phyloP scores from a whole-genome alignment of 2,329 filamentous ascomycete genomes.

The Colletotrichum costaricense region DNA sequence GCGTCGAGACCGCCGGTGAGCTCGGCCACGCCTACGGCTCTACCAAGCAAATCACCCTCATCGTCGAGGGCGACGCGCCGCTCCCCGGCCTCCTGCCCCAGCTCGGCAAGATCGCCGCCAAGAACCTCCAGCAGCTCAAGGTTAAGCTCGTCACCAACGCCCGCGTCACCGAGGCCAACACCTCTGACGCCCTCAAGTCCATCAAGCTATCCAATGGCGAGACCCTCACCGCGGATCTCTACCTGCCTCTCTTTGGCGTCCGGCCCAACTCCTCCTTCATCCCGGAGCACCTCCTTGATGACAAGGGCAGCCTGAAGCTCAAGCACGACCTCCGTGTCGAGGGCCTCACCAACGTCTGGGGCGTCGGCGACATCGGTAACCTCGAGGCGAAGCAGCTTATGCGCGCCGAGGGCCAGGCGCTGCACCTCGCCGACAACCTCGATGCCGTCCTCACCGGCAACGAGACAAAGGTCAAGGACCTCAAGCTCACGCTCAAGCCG shows the following conservation, averaged over 20 bases:
- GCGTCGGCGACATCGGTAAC: constrained; percentile 42
- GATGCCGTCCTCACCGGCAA: constrained; percentile 38
- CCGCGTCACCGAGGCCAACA: constrained; percentile 46
- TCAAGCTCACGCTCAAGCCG: constrained; percentile 33
- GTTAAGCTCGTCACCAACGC: constrained; percentile 55
- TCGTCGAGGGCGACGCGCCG: constrained; percentile 33
- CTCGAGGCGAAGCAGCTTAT: constrained; percentile 38
- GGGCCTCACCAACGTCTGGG: constrained; percentile 41
- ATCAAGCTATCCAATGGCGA: constrained; percentile 48
- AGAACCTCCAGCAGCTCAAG: constrained; percentile 55
- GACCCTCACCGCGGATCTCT: constrained; percentile 42
- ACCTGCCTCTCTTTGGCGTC: constrained; percentile 44
- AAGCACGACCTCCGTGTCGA: constrained; percentile 40
- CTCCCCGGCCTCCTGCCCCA: constrained; percentile 35
- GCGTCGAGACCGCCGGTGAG: constrained; percentile 51
- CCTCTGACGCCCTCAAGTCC: constrained; percentile 40
- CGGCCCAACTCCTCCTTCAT: constrained; percentile 43
- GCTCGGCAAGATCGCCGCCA: constrained; percentile 52
- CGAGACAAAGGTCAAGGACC: constrained; percentile 28
- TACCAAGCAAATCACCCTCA: constrained; percentile 42
- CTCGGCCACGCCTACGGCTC: constrained; percentile 45
- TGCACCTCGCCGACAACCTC: constrained; percentile 50
- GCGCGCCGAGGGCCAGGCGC: constrained; percentile 46
- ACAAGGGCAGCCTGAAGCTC: constrained; percentile 38
- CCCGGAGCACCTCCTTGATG: constrained; percentile 40